Percentiles rank a stretch among this genome's conserved stretches.
Evolutionary conservation across 2,329 filamentous ascomycete genomes (phyloP).

Genomic region (Alternaria sp.): DNA sequence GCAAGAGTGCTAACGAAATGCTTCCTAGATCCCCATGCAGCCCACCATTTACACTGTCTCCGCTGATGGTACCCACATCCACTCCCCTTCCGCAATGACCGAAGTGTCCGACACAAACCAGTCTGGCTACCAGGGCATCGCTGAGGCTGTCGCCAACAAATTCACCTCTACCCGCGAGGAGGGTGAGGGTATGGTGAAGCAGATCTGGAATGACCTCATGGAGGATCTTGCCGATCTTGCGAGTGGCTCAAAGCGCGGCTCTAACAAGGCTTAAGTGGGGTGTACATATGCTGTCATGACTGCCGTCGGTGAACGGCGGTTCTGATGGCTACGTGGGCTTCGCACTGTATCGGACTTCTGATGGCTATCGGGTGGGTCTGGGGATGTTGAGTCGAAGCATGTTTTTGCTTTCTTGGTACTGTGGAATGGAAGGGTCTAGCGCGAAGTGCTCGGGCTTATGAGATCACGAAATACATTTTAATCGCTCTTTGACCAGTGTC

Average conservation of each 20-base stretch:
- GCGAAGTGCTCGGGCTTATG: slow-evolving; percentile 48
- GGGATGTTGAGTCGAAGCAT: background rate
- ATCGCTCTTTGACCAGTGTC: background rate
- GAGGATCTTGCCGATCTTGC: slow-evolving; percentile 52
- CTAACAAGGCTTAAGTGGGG: slow-evolving; percentile 28
- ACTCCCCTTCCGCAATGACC: slow-evolving; percentile 60
- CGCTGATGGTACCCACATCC: slow-evolving; percentile 55
- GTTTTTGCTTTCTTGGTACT: slow-evolving; percentile 4
- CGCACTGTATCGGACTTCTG: background rate
- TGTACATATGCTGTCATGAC: background rate
- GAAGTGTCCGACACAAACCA: slow-evolving; percentile 65
- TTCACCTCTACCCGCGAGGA: slow-evolving; percentile 48
- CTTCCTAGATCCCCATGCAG: slow-evolving; percentile 55
- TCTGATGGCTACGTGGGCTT: background rate
- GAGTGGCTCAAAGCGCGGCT: slow-evolving; percentile 45
- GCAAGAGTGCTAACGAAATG: background rate
- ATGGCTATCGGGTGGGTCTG: slow-evolving; percentile 1
- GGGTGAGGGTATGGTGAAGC: slow-evolving; percentile 51
- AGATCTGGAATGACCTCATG: slow-evolving; percentile 56
- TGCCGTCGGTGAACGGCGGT: background rate
- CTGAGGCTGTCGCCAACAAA: slow-evolving; percentile 54
- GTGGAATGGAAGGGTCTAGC: slow-evolving; percentile 21
- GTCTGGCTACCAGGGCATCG: slow-evolving; percentile 63
- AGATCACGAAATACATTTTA: slow-evolving; percentile 35
- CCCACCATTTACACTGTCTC: slow-evolving; percentile 63